Base-by-base conservation (phyloP, 305 asterid species). In the Striga hermonthica region DNA sequence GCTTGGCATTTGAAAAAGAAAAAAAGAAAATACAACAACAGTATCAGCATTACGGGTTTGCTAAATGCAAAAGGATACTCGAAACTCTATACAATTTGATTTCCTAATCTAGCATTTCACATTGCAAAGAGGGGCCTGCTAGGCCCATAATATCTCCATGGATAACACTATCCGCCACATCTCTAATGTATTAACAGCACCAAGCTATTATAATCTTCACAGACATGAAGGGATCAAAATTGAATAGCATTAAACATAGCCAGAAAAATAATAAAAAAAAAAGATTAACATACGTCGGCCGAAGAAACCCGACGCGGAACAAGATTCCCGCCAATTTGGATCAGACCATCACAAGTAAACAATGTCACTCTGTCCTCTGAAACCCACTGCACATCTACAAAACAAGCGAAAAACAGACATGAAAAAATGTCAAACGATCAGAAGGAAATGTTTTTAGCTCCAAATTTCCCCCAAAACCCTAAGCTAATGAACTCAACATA, bases 271-370 rank as follows among this genome's bases (percentile, higher is more conserved):
- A n/a, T n/a, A n/a, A 52, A 14, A 12, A 50, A 45, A 55, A 22
- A 22, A 22, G 31, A 22, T 22, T 22, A 22, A 66, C 92, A 65
- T 80, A 86, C 97, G 77, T 83, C 88, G 64, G 74, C 56, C 1
- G 85, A 64, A 73, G 90, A 62, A 58, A 80, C 75, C 39, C 86
- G 88, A 13, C 86, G 89, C 0, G 93, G 96, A 60, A 90, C 91
- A 54, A 92, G 84, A 70, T 83, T 84, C 63, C 98, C 97, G 13
- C 98, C 98, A 58, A 92, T 81, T 72, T 90, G 98, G 50, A 92
- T 49, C 74, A 92, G 78, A 62, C 98, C 98, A 69, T 92, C 97
- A 6, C 95, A 67, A 16, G 98, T 92, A 73, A 92, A 86, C 60
- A 92, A 73, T 16, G 98, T 92, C 52, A 92, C 76, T 63, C 45